These are phyloP conservation scores for Kazachstania viticola DNA, from an alignment of 805 yeast species.

Conservation along the genomic window DNA sequence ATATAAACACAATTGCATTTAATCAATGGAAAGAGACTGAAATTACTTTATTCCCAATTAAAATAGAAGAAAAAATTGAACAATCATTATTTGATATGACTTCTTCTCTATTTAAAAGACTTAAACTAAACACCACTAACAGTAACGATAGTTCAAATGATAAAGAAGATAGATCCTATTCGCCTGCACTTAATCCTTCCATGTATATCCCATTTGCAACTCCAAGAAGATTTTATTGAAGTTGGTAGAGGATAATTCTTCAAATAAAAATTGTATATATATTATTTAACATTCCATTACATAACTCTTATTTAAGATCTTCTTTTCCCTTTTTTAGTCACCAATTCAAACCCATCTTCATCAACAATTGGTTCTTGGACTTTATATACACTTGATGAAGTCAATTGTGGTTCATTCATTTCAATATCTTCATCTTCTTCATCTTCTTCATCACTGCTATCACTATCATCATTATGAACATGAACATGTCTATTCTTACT, in stretches of 20 bases:
- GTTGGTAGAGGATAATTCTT: too few relatives aligned
- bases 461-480: conserved; percentile 46
- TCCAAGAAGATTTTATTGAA: conserved; percentile 3
- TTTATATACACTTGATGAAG: background rate
- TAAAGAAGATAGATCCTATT: too few relatives aligned
- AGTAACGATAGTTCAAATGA: too few relatives aligned
- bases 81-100: conserved; percentile 33
- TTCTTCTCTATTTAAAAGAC: conserved; percentile 28
- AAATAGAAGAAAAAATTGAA: conserved; percentile 28
- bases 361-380: conserved; percentile 55
- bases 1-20: conserved; percentile 9
- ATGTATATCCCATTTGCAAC: conserved; percentile 3
- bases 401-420: conserved; percentile 16
- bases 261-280: background rate
- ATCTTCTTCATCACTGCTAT: conserved; percentile 36
- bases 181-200: too few relatives aligned
- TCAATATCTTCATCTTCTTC: conserved; percentile 30
- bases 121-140: conserved; percentile 19
- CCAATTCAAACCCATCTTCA: conserved; percentile 91
- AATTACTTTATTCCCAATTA: conserved; percentile 40
- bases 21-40: conserved; percentile 45
- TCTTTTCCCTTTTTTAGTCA: conserved; percentile 59
- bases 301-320: conserved; percentile 14
- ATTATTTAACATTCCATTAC: background rate
- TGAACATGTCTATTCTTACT: conserved; percentile 29